phyloP scores from a whole-genome alignment of 345 rosid species.

The Mallotus nudiflorus region DNA sequence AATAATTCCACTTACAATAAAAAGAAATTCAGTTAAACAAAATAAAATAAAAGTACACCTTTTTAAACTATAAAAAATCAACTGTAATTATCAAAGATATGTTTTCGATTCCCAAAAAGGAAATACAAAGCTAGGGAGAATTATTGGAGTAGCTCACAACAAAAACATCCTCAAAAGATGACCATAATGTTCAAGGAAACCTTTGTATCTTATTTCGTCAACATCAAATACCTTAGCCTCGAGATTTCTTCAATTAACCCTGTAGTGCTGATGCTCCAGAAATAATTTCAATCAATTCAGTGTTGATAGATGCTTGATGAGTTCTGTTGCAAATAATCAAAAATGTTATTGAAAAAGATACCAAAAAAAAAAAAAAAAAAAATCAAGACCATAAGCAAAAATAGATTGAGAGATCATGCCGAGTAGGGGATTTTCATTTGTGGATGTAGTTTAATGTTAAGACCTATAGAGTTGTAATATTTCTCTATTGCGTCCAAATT shows the following conservation, averaged over 20 bases:
- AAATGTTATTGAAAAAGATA: background rate
- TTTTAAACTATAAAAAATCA: background rate
- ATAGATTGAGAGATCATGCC: slow-evolving; percentile 42
- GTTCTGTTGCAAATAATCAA: slow-evolving; percentile 51
- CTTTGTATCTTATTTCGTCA: slow-evolving; percentile 44
- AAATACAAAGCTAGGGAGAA: slow-evolving; percentile 16
- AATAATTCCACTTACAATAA: too few species aligned
- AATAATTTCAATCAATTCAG: too few species aligned
- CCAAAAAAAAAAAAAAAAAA: too few species aligned
- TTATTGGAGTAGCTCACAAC: too few species aligned
- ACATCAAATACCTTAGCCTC: slow-evolving; percentile 1
- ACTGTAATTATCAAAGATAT: background rate
- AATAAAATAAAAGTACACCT: too few species aligned
- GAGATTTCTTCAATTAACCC: slow-evolving; percentile 35
- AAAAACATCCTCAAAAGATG: too few species aligned
- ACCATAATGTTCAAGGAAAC: slow-evolving; percentile 27
- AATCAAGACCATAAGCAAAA: background rate
- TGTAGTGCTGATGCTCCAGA: too few species aligned
- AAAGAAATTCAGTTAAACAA: too few species aligned
- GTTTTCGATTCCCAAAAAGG: slow-evolving; percentile 24
- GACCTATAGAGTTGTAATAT: slow-evolving; percentile 64
- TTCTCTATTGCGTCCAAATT: slow-evolving; percentile 67
- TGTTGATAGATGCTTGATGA: slow-evolving; percentile 97
- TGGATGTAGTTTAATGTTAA: slow-evolving; percentile 74
- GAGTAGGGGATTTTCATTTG: slow-evolving; percentile 80